Evolutionary conservation across 2,329 filamentous ascomycete species (phyloP).

Genomic region (Ophiostoma tasmaniense): DNA sequence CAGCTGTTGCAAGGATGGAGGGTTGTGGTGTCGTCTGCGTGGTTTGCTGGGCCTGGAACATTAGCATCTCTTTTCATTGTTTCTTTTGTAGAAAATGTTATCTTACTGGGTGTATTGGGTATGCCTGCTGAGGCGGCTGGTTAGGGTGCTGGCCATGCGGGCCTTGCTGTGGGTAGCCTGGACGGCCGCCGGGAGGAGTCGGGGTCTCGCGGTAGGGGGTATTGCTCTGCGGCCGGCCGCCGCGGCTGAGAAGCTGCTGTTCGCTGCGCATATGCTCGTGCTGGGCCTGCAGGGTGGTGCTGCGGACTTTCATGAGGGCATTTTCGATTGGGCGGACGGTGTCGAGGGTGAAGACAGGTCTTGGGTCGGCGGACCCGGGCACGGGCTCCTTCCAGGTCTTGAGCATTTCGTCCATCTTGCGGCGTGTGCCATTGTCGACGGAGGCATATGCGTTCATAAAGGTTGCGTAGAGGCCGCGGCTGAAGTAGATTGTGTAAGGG

Average conservation of each 20-base stretch:
- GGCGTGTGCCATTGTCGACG: constrained; percentile 72
- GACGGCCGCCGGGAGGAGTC: constrained; percentile 55
- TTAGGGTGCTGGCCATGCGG: constrained; percentile 28
- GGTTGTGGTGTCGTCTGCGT: constrained; percentile 30
- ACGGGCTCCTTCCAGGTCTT: constrained; percentile 98
- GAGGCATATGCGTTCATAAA: constrained; percentile 96
- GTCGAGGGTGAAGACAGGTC: constrained; percentile 82
- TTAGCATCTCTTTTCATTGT: neutral
- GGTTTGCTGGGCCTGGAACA: constrained; percentile 15
- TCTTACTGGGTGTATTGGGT: constrained; percentile 24
- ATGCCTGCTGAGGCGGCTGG: constrained; percentile 23
- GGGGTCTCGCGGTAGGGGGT: constrained; percentile 61
- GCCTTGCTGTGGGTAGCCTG: constrained; percentile 24
- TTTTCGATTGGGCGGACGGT: constrained; percentile 88
- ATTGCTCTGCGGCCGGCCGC: constrained; percentile 34
- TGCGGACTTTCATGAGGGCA: constrained; percentile 74
- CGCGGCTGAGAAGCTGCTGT: constrained; percentile 45
- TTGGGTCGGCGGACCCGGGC: constrained; percentile 83
- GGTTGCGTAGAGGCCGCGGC: constrained; percentile 81
- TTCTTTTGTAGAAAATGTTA: neutral
- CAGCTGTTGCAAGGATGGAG: constrained; percentile 29
- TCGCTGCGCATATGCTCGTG: constrained; percentile 48
- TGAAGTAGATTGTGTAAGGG: constrained; percentile 91
- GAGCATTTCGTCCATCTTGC: constrained; percentile 93
- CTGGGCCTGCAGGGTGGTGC: constrained; percentile 51